Evolutionary conservation across 768 basidiomycete species (phyloP).

Genomic region (Leccinum aurantiacum): DNA sequence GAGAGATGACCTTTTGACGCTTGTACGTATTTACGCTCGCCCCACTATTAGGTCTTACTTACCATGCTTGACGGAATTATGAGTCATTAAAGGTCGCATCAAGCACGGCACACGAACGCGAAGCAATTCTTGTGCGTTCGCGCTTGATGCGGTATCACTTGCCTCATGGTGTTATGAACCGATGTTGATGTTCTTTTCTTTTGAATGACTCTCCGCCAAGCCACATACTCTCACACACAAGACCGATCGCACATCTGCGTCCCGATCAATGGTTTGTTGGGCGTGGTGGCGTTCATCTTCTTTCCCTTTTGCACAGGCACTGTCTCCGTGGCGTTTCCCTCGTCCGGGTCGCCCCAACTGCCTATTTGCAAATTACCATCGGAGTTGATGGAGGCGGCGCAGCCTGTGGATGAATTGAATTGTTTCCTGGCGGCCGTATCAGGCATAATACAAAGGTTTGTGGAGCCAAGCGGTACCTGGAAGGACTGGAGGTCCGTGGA

Average conservation of each 20-base stretch:
- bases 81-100: constrained; percentile 18
- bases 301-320: not conserved
- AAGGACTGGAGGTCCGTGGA: constrained; percentile 24
- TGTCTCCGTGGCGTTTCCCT: constrained; percentile 28
- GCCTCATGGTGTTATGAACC: constrained; percentile 18
- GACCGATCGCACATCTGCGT: constrained; percentile 23
- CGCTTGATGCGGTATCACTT: constrained; percentile 14
- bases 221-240: constrained; percentile 2
- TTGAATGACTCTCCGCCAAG: constrained; percentile 4
- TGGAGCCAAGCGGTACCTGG: constrained; percentile 16
- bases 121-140: constrained; percentile 9
- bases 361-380: constrained; percentile 27
- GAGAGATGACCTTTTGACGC: not conserved
- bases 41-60: constrained; percentile 20
- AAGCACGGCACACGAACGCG: constrained; percentile 9
- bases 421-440: constrained; percentile 10
- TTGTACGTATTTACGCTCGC: constrained; percentile 30
- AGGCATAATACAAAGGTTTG: constrained; percentile 10
- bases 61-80: constrained; percentile 11
- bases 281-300: constrained; percentile 18
- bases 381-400: constrained; percentile 21
- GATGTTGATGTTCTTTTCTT: constrained; percentile 5
- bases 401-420: constrained; percentile 7
- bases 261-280: constrained; percentile 25
- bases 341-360: constrained; percentile 13